Conservation (phyloP, 192 early-diverging fungal genomes). For the Gaertneriomyces semiglobifer region DNA sequence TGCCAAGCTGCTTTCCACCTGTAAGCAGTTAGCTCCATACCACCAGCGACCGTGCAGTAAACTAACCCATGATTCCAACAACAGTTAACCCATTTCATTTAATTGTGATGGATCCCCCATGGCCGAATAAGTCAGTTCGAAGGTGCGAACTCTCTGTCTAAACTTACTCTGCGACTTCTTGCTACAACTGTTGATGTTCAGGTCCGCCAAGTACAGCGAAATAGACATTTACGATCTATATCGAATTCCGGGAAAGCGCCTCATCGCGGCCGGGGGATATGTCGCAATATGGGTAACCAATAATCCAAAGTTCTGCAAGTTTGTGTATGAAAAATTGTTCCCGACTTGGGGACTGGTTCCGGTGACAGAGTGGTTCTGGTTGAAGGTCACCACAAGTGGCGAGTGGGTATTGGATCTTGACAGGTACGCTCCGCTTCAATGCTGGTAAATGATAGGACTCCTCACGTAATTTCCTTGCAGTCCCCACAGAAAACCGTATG, state of each 20-base stretch:
- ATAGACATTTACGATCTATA: constrained; percentile 68
- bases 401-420: constrained; percentile 34
- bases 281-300: constrained; percentile 75
- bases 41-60: not conserved
- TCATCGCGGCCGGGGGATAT: constrained; percentile 38
- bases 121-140: constrained; percentile 63
- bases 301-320: constrained; percentile 53
- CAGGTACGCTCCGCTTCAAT: not conserved
- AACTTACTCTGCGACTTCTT: not conserved
- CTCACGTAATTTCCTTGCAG: not conserved
- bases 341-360: constrained; percentile 55
- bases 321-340: constrained; percentile 66
- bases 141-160: constrained; percentile 30
- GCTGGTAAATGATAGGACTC: too few species aligned
- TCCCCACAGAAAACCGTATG: constrained; percentile 63
- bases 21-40: constrained; percentile 4
- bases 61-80: not conserved
- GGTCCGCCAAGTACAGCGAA: constrained; percentile 51
- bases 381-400: constrained; percentile 54
- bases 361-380: constrained; percentile 62
- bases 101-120: constrained; percentile 42
- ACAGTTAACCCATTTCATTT: constrained; percentile 17
- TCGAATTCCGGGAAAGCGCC: constrained; percentile 51
- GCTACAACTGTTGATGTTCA: constrained; percentile 33
- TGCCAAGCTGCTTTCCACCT: not conserved